Percentiles rank a stretch among this genome's conserved stretches.
Conservation (phyloP, 2,329 filamentous ascomycete species). For the Colletotrichum sp. region DNA sequence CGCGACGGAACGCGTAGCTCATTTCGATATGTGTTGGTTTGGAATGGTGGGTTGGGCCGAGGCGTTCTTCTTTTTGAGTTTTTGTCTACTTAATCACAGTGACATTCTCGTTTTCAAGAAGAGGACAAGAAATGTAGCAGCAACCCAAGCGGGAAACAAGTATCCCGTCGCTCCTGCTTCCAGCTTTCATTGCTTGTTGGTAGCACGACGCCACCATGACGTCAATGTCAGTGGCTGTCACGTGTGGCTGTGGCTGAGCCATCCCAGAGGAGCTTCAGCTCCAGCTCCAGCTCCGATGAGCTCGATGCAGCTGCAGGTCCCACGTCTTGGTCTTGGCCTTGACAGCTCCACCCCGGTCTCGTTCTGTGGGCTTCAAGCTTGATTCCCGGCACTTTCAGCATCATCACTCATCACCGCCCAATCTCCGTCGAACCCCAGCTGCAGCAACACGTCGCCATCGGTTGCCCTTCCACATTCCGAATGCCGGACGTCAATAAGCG, state of each 20-base stretch:
- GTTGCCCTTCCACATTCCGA: neutral
- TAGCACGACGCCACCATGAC: neutral
- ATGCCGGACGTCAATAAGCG: neutral
- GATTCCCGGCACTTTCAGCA: neutral
- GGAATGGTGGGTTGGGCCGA: neutral
- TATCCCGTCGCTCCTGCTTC: neutral
- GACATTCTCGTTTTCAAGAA: neutral
- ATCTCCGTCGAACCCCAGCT: neutral
- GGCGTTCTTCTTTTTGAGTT: neutral
- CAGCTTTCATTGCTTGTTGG: neutral
- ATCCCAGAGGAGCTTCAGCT: neutral
- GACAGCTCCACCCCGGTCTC: neutral
- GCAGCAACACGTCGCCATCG: neutral
- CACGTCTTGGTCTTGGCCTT: neutral
- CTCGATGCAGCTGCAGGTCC: neutral
- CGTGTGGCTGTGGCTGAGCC: neutral
- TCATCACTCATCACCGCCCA: neutral
- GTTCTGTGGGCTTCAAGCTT: neutral
- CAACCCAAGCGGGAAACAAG: neutral
- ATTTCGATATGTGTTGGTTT: conserved; percentile 3
- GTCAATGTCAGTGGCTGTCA: neutral
- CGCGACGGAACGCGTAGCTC: conserved; percentile 24
- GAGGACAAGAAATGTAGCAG: neutral
- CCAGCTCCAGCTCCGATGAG: neutral
- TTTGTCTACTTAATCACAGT: neutral